Percentiles rank a stretch among this genome's conserved stretches.
These are phyloP conservation scores for Aspergillus asperescens DNA, from an alignment of 495 filamentous ascomycete species.

Conservation along the genomic window DNA sequence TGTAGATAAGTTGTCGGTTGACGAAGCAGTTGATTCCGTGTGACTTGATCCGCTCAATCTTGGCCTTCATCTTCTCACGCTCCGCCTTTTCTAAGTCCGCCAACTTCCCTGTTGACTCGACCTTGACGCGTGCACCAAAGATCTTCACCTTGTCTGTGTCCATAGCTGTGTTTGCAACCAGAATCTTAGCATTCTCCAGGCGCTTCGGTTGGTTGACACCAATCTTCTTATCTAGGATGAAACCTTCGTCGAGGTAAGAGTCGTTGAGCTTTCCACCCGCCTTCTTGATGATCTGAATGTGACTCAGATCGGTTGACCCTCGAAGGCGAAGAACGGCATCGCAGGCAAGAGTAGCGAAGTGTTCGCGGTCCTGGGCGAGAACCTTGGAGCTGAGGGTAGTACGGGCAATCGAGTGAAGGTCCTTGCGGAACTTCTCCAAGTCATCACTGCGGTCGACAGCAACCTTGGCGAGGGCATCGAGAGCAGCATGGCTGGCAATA, in stretches of 20 bases:
- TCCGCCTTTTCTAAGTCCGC: slow-evolving; percentile 97
- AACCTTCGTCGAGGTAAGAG: slow-evolving; percentile 95
- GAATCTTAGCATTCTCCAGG: slow-evolving; percentile 94
- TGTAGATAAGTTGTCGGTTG: slow-evolving; percentile 98
- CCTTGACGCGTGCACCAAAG: slow-evolving; percentile 93
- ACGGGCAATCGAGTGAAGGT: slow-evolving; percentile 83
- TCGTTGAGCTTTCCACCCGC: slow-evolving; percentile 94
- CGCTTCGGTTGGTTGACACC: slow-evolving; percentile 98
- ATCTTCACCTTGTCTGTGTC: slow-evolving; percentile 99
- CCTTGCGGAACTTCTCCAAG: slow-evolving; percentile 75
- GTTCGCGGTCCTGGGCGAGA: slow-evolving; percentile 84
- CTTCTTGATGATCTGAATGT: slow-evolving; percentile 99
- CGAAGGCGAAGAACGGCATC: slow-evolving; percentile 88
- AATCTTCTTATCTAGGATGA: slow-evolving; percentile 98
- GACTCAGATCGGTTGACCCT: slow-evolving; percentile 89
- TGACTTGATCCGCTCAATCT: slow-evolving; percentile 97
- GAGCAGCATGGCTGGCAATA: slow-evolving; percentile 86
- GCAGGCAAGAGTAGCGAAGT: slow-evolving; percentile 86
- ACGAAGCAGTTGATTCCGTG: slow-evolving; percentile 99
- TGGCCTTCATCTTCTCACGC: slow-evolving; percentile 97
- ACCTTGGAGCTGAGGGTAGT: slow-evolving; percentile 99
- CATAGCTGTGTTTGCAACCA: slow-evolving; percentile 97
- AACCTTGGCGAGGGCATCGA: slow-evolving; percentile 72
- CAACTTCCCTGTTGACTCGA: slow-evolving; percentile 85
- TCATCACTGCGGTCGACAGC: slow-evolving; percentile 87